phyloP scores from a whole-genome alignment of 108 stramenopile species.

The Cyclostephanos tholiformis region DNA sequence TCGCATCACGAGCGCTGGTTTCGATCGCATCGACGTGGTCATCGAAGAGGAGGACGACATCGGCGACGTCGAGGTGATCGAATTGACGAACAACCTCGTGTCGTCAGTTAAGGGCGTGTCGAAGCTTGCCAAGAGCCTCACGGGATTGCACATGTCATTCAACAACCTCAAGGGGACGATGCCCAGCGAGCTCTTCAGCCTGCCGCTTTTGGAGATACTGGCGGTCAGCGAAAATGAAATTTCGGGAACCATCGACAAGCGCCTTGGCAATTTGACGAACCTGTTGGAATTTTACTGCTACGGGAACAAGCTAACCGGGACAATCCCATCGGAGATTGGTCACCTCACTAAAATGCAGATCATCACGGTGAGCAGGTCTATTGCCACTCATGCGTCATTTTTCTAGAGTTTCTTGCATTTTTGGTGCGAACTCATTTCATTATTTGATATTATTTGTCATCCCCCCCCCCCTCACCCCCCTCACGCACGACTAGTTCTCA shows the following conservation, averaged over 20 bases:
- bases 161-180: constrained; percentile 49
- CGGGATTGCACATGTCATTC: constrained; percentile 56
- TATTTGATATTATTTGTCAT: background rate
- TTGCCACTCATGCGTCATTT: background rate
- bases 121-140: constrained; percentile 34
- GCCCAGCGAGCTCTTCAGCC: constrained; percentile 40
- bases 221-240: constrained; percentile 47
- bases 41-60: background rate
- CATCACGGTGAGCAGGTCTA: constrained; percentile 29
- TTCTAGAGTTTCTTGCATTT: background rate
- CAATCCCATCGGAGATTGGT: constrained; percentile 54
- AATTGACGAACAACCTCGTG: constrained; percentile 42
- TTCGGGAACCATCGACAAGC: constrained; percentile 50
- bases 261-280: constrained; percentile 38
- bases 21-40: constrained; percentile 36
- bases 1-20: constrained; percentile 35
- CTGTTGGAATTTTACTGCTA: constrained; percentile 60
- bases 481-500: constrained; percentile 32
- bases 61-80: constrained; percentile 17
- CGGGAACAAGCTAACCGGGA: constrained; percentile 55
- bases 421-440: background rate
- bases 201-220: constrained; percentile 27
- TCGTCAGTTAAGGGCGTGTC: constrained; percentile 28
- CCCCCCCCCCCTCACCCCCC: background rate
- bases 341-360: constrained; percentile 50